Evolutionary conservation across 495 filamentous ascomycete species (phyloP).

Genomic region (Aspergillus campestris): DNA sequence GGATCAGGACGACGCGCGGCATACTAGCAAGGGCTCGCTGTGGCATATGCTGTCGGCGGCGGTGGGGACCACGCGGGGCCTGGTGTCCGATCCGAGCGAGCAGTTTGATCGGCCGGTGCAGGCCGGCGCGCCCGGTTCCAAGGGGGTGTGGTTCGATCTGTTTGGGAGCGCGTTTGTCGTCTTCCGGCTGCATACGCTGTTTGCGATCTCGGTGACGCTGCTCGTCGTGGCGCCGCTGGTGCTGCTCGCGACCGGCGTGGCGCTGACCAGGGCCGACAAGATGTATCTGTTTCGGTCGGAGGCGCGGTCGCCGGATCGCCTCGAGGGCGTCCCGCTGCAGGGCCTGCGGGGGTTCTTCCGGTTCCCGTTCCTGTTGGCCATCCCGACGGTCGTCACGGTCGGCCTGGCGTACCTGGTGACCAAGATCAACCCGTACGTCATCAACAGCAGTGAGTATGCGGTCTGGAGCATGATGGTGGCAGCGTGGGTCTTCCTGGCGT

Average conservation of each 20-base stretch:
- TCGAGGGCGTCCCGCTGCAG: slow-evolving; percentile 54
- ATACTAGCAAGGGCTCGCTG: slow-evolving; percentile 65
- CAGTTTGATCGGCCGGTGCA: slow-evolving; percentile 55
- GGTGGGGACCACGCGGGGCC: slow-evolving; percentile 57
- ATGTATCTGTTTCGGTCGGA: slow-evolving; percentile 73
- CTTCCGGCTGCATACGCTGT: slow-evolving; percentile 70
- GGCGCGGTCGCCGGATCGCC: slow-evolving; percentile 46
- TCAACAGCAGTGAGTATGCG: slow-evolving; percentile 77
- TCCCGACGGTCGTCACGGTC: slow-evolving; percentile 61
- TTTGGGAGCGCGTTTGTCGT: slow-evolving; percentile 77
- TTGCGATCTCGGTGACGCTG: slow-evolving; percentile 77
- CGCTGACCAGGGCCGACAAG: slow-evolving; percentile 58
- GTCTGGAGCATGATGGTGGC: slow-evolving; percentile 83
- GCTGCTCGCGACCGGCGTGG: slow-evolving; percentile 57
- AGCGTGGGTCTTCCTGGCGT: slow-evolving; percentile 69
- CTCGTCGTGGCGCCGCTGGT: slow-evolving; percentile 68
- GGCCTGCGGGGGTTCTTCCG: slow-evolving; percentile 78
- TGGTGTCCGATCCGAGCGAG: slow-evolving; percentile 61
- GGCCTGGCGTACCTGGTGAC: slow-evolving; percentile 66
- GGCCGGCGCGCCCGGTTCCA: slow-evolving; percentile 55
- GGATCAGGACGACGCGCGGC: slow-evolving; percentile 72
- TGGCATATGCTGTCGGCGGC: slow-evolving; percentile 93
- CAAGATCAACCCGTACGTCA: slow-evolving; percentile 78
- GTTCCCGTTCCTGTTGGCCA: slow-evolving; percentile 66
- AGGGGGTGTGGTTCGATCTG: slow-evolving; percentile 89